phyloP scores from a whole-genome alignment of 2,329 filamentous ascomycete species.

The Ceratocystis huliohia region DNA sequence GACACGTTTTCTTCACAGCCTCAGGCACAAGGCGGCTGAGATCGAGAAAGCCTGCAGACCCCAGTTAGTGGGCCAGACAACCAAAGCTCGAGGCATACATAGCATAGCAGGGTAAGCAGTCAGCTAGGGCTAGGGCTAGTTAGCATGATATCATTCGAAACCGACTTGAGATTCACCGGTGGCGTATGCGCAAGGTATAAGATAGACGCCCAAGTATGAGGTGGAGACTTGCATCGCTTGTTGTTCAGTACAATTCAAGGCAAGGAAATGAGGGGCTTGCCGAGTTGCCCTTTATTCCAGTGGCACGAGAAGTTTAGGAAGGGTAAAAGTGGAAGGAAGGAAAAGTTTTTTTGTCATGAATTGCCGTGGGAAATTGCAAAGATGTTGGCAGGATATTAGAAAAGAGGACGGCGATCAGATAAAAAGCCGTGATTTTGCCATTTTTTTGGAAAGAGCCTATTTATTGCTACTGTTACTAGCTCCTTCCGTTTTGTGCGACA shows the following conservation, averaged over 20 bases:
- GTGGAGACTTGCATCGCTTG: too few relatives aligned
- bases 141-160: too few relatives aligned
- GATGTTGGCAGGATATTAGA: not conserved
- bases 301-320: not conserved
- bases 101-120: too few relatives aligned
- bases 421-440: not conserved
- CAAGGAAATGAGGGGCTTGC: not conserved
- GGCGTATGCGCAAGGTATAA: too few relatives aligned
- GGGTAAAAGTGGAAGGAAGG: not conserved
- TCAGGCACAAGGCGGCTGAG: too few relatives aligned
- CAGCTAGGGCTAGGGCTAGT: too few relatives aligned
- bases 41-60: too few relatives aligned
- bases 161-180: too few relatives aligned
- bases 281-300: not conserved
- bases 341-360: not conserved
- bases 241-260: not conserved
- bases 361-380: not conserved
- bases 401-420: not conserved
- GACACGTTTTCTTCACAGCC: too few relatives aligned
- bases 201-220: too few relatives aligned
- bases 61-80: too few relatives aligned
- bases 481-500: conserved; percentile 1
- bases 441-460: not conserved
- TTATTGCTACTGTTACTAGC: not conserved
- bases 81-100: too few relatives aligned